Percentiles rank a stretch among this genome's conserved stretches.
Conservation (phyloP, 2,329 filamentous ascomycete species). For the Exophiala calicioides region DNA sequence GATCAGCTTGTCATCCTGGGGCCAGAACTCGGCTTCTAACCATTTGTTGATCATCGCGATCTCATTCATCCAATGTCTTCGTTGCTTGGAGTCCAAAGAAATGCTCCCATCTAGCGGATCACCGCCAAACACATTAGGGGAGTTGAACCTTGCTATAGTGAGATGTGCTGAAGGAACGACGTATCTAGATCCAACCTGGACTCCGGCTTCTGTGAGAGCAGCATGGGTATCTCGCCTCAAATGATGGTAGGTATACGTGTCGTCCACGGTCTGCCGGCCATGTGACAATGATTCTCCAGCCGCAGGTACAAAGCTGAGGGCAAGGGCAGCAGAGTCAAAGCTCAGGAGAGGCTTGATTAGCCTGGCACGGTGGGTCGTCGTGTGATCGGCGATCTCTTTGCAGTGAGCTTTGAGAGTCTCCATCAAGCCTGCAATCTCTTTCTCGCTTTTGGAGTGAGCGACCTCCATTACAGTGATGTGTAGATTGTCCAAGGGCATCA, state of each 20-base stretch:
- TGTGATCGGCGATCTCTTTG: conserved; percentile 56
- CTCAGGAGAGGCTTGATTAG: conserved; percentile 81
- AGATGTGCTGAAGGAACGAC: conserved; percentile 87
- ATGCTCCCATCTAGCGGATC: conserved; percentile 42
- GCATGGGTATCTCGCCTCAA: conserved; percentile 76
- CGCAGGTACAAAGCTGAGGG: conserved; percentile 83
- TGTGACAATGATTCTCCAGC: conserved; percentile 55
- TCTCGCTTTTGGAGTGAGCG: conserved; percentile 71
- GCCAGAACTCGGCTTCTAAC: conserved; percentile 72
- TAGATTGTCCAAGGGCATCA: conserved; percentile 75
- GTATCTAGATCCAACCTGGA: conserved; percentile 76
- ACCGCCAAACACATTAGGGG: conserved; percentile 57
- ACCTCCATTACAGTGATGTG: conserved; percentile 87
- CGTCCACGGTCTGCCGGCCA: conserved; percentile 48
- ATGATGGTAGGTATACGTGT: conserved; percentile 85
- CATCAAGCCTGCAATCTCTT: conserved; percentile 67
- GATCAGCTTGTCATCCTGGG: conserved; percentile 42
- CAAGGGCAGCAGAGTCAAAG: conserved; percentile 81
- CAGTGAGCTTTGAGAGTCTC: conserved; percentile 54
- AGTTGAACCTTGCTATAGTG: conserved; percentile 80
- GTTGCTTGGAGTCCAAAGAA: conserved; percentile 52
- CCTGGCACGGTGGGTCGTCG: conserved; percentile 66
- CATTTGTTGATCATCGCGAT: conserved; percentile 78
- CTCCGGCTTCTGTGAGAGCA: conserved; percentile 60
- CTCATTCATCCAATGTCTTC: conserved; percentile 64